Conservation (phyloP, 208 protist species). For the Trypanosomatidae sp. region DNA sequence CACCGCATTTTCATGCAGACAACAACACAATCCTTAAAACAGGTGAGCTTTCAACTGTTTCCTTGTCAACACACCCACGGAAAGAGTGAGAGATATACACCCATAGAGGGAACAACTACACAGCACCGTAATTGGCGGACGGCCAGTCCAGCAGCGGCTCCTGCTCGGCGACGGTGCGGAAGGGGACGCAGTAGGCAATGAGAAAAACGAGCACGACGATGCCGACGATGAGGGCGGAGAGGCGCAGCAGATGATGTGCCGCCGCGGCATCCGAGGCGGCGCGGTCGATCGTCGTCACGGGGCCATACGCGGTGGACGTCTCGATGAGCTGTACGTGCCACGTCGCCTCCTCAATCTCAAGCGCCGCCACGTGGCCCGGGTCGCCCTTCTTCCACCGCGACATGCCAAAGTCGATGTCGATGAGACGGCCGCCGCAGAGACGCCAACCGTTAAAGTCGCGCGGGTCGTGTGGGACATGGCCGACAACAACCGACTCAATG, state of each 20-base stretch:
- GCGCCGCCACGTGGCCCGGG: constrained; percentile 80
- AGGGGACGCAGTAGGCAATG: constrained; percentile 14
- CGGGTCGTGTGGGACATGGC: constrained; percentile 84
- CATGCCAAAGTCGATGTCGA: constrained; percentile 90
- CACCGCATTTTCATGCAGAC: too few relatives aligned
- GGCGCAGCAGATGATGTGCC: constrained; percentile 13
- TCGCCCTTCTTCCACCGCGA: constrained; percentile 90
- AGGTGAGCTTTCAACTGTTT: not conserved
- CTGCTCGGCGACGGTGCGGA: not conserved
- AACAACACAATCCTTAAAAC: too few relatives aligned
- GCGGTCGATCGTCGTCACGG: not conserved
- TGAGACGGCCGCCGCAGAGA: constrained; percentile 72
- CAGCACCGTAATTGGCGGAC: constrained; percentile 16
- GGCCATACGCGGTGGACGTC: constrained; percentile 38
- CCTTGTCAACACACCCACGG: not conserved
- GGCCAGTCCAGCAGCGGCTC: constrained; percentile 13
- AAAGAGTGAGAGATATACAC: too few relatives aligned
- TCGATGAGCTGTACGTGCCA: constrained; percentile 80
- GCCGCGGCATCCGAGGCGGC: constrained; percentile 9
- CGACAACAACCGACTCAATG: constrained; percentile 86
- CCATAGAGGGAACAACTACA: too few relatives aligned
- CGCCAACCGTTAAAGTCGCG: constrained; percentile 80
- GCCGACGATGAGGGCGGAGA: constrained; percentile 15
- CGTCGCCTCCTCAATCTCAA: constrained; percentile 76
- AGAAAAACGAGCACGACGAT: constrained; percentile 13